phyloP scores from a whole-genome alignment of 371 early-diverging fungal genomes.

The Mortierella sp. region DNA sequence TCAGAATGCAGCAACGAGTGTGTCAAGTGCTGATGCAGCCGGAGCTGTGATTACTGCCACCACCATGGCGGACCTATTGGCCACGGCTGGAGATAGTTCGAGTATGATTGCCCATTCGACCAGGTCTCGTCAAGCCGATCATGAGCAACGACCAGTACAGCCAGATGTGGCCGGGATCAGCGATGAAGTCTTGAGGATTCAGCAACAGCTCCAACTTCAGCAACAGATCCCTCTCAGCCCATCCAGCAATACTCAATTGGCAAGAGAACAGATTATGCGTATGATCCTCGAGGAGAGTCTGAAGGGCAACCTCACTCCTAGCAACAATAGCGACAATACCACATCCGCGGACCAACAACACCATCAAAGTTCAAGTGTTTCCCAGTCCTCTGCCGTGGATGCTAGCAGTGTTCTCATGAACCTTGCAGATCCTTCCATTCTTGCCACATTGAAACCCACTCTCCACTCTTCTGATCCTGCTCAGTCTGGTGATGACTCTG shows the following conservation, averaged over 20 bases:
- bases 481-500: neutral
- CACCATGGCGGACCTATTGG: constrained; percentile 34
- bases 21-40: constrained; percentile 2
- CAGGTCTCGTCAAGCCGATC: neutral
- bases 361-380: neutral
- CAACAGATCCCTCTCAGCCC: constrained; percentile 35
- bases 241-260: constrained; percentile 10
- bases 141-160: constrained; percentile 6
- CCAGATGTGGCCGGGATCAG: constrained; percentile 12
- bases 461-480: neutral
- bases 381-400: constrained; percentile 5
- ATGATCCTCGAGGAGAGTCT: constrained; percentile 34
- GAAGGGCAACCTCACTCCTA: constrained; percentile 7
- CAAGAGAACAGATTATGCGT: constrained; percentile 32
- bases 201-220: constrained; percentile 40
- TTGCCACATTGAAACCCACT: constrained; percentile 26
- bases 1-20: neutral
- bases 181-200: constrained; percentile 38
- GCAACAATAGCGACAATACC: neutral
- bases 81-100: constrained; percentile 13
- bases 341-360: constrained; percentile 8
- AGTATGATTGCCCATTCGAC: constrained; percentile 2
- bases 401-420: constrained; percentile 25
- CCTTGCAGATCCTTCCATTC: constrained; percentile 32
- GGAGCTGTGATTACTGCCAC: constrained; percentile 15